Conservation (phyloP, 2,329 filamentous ascomycete species). For the Epichloe festucae region DNA sequence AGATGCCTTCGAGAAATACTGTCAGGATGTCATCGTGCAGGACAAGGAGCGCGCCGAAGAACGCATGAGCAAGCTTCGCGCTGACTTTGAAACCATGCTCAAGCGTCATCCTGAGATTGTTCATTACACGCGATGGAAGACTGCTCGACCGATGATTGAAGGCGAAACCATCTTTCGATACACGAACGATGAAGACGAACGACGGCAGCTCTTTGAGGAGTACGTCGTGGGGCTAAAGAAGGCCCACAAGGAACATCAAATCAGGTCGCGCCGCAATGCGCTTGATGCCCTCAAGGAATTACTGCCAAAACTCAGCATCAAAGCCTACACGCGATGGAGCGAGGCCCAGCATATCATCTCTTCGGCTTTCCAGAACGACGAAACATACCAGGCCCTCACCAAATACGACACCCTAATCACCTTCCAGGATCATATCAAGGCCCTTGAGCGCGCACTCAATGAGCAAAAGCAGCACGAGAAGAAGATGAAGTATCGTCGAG, state of each 20-base stretch:
- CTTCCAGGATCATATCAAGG: conserved; percentile 92
- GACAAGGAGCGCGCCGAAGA: conserved; percentile 94
- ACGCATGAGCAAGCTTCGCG: conserved; percentile 76
- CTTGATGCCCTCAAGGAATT: conserved; percentile 73
- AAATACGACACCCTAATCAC: conserved; percentile 83
- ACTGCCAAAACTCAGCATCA: conserved; percentile 66
- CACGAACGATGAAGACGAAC: conserved; percentile 75
- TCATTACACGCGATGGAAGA: conserved; percentile 95
- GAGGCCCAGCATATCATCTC: conserved; percentile 77
- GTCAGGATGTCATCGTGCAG: conserved; percentile 74
- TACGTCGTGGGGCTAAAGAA: conserved; percentile 81
- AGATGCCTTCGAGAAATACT: conserved; percentile 88
- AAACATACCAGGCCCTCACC: conserved; percentile 74
- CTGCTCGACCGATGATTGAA: conserved; percentile 84
- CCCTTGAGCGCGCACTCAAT: conserved; percentile 81
- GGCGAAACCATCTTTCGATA: conserved; percentile 92
- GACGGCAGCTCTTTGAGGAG: conserved; percentile 83
- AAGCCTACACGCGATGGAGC: conserved; percentile 89
- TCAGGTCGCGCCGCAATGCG: conserved; percentile 59
- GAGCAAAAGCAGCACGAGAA: conserved; percentile 82
- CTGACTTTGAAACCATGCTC: conserved; percentile 93
- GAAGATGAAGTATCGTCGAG: conserved; percentile 62
- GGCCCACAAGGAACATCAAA: conserved; percentile 62
- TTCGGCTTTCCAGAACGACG: conserved; percentile 63
- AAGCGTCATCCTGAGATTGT: conserved; percentile 94